Percentiles rank a stretch among this genome's conserved stretches.
Evolutionary conservation across 2,329 filamentous ascomycete species (phyloP).

Genomic region (Sarocladium strictum): DNA sequence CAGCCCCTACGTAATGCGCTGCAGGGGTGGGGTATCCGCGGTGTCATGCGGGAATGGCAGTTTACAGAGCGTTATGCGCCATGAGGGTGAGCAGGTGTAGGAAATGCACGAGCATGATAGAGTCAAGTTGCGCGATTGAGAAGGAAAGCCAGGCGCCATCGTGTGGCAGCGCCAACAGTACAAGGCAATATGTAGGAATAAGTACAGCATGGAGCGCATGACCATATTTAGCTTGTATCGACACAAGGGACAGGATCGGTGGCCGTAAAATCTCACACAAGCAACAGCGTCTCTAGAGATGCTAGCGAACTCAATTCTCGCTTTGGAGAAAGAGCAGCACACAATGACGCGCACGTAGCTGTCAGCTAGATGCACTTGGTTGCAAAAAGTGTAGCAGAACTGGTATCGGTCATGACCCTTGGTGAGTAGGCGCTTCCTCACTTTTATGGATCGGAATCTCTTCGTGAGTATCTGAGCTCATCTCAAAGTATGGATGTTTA

Average conservation of each 20-base stretch:
- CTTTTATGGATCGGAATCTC: no score
- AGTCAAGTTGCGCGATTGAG: background rate
- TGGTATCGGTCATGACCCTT: no score
- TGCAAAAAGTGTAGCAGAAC: no score
- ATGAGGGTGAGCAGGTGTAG: background rate
- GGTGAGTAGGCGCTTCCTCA: no score
- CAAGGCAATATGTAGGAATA: no score
- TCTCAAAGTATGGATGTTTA: background rate
- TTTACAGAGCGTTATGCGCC: background rate
- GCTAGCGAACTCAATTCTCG: background rate
- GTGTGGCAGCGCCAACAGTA: no score
- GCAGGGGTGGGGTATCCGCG: background rate
- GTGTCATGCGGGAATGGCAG: background rate
- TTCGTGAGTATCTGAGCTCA: no score
- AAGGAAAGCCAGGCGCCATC: no score
- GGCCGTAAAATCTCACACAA: background rate
- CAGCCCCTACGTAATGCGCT: conserved; percentile 8
- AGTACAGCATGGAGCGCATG: background rate
- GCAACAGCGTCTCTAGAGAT: background rate
- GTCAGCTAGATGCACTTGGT: no score
- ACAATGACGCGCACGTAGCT: no score
- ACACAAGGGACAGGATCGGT: background rate
- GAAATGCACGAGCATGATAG: background rate
- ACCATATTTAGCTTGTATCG: background rate
- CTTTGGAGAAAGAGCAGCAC: background rate